phyloP scores from a whole-genome alignment of 208 protist genomes.

The Acanthamoeba sp. region DNA sequence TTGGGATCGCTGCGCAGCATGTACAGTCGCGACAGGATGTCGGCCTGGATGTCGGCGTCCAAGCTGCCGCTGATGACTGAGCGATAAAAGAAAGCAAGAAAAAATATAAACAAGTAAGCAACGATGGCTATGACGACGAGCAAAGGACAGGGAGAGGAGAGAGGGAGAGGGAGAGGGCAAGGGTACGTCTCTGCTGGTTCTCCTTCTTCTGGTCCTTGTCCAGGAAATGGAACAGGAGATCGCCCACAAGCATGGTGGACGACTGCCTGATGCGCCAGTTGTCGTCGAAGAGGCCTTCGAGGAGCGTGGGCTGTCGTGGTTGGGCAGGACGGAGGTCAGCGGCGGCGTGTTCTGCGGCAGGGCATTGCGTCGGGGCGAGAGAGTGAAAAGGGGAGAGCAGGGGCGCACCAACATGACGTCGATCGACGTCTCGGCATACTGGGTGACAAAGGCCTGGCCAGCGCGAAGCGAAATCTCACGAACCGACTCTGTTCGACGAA shows the following conservation, averaged over 20 bases:
- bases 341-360: too few relatives aligned
- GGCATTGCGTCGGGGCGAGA: too few relatives aligned
- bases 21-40: constrained; percentile 90
- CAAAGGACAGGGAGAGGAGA: background rate
- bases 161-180: background rate
- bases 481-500: constrained; percentile 84
- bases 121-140: too few relatives aligned
- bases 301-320: constrained; percentile 87
- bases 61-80: constrained; percentile 80
- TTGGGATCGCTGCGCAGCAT: constrained; percentile 89
- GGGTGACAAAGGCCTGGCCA: constrained; percentile 89
- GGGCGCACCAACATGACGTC: constrained; percentile 51
- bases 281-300: constrained; percentile 89
- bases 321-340: background rate
- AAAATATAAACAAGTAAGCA: background rate
- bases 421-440: constrained; percentile 82
- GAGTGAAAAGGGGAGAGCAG: background rate
- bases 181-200: constrained; percentile 43
- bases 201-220: constrained; percentile 70
- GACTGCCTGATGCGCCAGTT: constrained; percentile 90
- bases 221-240: constrained; percentile 87
- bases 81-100: background rate
- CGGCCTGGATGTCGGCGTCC: constrained; percentile 83
- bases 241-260: constrained; percentile 85
- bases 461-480: constrained; percentile 89